A percentile compares a stretch with the other conserved stretches of the same genome.
Evolutionary conservation across 805 yeast species (phyloP).

Genomic region (Spathaspora passalidarum): DNA sequence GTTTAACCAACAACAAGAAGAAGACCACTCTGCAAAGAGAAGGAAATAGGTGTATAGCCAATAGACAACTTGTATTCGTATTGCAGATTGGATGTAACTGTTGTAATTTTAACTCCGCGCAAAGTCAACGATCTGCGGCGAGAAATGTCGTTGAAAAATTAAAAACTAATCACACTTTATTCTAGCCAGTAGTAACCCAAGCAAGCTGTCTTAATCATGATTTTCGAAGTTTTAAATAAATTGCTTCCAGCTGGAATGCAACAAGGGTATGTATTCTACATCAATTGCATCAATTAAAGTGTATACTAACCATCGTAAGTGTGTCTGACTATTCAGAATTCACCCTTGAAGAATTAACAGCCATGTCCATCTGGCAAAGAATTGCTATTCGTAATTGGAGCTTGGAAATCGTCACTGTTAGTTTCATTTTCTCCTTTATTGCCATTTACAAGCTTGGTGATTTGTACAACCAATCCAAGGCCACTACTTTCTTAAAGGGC

Average conservation of each 20-base stretch:
- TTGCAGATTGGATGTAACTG: background rate
- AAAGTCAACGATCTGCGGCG: background rate
- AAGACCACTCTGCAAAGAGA: slow-evolving; percentile 10
- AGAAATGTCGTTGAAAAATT: background rate
- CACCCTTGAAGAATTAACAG: slow-evolving; percentile 52
- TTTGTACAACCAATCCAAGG: slow-evolving; percentile 52
- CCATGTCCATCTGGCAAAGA: slow-evolving; percentile 59
- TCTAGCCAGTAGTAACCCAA: background rate
- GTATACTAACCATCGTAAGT: slow-evolving; percentile 6
- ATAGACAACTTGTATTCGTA: background rate
- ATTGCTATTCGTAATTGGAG: slow-evolving; percentile 68
- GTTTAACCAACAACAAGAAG: slow-evolving; percentile 22
- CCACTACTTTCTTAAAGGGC: slow-evolving; percentile 49
- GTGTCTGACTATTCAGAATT: slow-evolving; percentile 20
- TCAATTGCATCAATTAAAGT: background rate
- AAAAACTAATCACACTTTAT: background rate
- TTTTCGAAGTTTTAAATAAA: slow-evolving; percentile 7
- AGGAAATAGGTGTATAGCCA: slow-evolving; percentile 2
- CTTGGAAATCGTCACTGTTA: slow-evolving; percentile 60
- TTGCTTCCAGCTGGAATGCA: slow-evolving; percentile 8
- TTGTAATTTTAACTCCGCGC: background rate
- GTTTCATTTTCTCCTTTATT: slow-evolving; percentile 48
- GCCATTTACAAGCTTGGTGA: slow-evolving; percentile 58
- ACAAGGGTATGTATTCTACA: slow-evolving; percentile 4
- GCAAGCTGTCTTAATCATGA: too few relatives aligned